Conservation (phyloP, 768 basidiomycete genomes). For the Hericium alpestre region DNA sequence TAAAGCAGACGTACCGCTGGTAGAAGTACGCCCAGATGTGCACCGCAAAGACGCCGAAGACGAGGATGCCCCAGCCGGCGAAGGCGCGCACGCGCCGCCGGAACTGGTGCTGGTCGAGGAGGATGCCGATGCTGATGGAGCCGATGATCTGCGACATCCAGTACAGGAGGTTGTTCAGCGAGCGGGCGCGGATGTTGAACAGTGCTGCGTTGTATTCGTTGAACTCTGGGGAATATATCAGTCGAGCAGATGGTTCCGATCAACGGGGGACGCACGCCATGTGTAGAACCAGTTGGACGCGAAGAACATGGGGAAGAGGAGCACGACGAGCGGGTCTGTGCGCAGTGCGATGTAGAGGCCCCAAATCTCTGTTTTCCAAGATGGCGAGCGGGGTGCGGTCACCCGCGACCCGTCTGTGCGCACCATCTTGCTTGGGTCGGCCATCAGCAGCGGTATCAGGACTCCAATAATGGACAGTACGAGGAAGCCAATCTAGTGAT, state of each 20-base stretch:
- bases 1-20: slow-evolving; percentile 39
- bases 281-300: slow-evolving; percentile 81
- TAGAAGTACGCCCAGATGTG: slow-evolving; percentile 73
- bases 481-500: slow-evolving; percentile 59
- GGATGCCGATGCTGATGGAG: slow-evolving; percentile 55
- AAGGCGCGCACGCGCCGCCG: slow-evolving; percentile 64
- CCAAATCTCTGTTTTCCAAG: slow-evolving; percentile 70
- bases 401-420: slow-evolving; percentile 69
- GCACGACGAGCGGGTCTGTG: slow-evolving; percentile 60
- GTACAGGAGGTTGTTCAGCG: slow-evolving; percentile 70
- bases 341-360: slow-evolving; percentile 58
- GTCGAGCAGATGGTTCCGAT: background rate
- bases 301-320: slow-evolving; percentile 81
- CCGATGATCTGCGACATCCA: slow-evolving; percentile 75
- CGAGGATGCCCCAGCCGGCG: slow-evolving; percentile 51
- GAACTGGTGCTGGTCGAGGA: slow-evolving; percentile 50
- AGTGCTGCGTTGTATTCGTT: slow-evolving; percentile 69
- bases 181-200: slow-evolving; percentile 70
- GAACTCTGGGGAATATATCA: slow-evolving; percentile 38
- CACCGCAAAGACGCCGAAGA: slow-evolving; percentile 54
- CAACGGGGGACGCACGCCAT: slow-evolving; percentile 45
- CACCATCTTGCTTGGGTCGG: slow-evolving; percentile 58
- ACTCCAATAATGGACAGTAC: slow-evolving; percentile 63
- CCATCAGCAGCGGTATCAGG: slow-evolving; percentile 57
- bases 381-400: slow-evolving; percentile 49